Base-by-base conservation (phyloP, 306 rosid genomes). In the Glycine tomentella region DNA sequence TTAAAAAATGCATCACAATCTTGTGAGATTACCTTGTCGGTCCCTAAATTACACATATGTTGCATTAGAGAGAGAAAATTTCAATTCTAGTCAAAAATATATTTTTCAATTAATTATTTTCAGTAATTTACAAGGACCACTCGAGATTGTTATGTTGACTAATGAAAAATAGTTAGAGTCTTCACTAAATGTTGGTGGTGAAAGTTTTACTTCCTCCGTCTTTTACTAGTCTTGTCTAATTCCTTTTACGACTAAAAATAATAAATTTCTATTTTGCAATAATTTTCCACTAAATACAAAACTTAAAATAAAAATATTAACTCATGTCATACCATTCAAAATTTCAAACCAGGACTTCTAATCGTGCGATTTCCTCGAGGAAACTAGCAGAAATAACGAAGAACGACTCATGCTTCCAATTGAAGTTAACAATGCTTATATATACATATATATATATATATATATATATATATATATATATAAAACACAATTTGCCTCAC, bases 21-120 rank as follows among this genome's bases (percentile, higher is more conserved):
- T 73, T 36, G 9, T 25, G 64, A 52, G 25, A 55, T 53, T 34
- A n/a, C 64, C 36, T 36, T 50, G 75, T 72, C 51, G 10, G 50
- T 36, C 40, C 14, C 50, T 34, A 3, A 15, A 53, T 52, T n/a
- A 53, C 64, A 33, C 33, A 55, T 74, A 16, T 38, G 5, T 11
- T 44, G 68, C 42, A 74, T 44, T 20, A 62, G 6, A 38, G 42
- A 38, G 42, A 38, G 5, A 3, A 38, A 38, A 38, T 38, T 38
- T 5, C 42, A 3, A 38, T 62, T 13, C 4, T 62, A 10, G 16
- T 62, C 1, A 65, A 65, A 12, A 64, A 14, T 25, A 48, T 25
- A 45, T 33, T 62, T 31, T 33, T 7, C 8, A 11, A 62, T 2
- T 33, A 9, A 4, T 16, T 10, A 62, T 62, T 62, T 31, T 33